Base-by-base conservation (phyloP, 306 rosid species). In the Cicer pinnatifidum region DNA sequence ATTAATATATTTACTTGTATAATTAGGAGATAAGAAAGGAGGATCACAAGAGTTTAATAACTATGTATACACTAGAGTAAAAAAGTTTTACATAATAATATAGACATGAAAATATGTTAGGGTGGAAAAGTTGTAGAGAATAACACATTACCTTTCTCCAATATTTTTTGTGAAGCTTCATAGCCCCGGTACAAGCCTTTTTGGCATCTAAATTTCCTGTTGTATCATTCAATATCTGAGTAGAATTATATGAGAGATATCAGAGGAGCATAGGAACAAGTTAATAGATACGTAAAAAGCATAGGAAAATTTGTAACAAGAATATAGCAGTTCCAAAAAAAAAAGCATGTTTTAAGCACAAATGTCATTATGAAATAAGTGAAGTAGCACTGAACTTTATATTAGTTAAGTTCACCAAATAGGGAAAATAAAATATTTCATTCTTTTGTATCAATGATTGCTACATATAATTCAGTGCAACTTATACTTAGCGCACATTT, bases 91-190 rank as follows among this genome's bases (percentile, higher is more conserved):
- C 33, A 28, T 28, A 3, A 28, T 28, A 28, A 28, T 46, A 72
- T 11, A 56, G 60, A 71, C 58, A 46, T 20, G 6, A 69, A 11
- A 2, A 61, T 7, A 57, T 67, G 46, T 44, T 61, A 15, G 9
- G n/a, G 58, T 6, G 51, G 37, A 43, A 39, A 46, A 45, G 66
- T 17, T 62, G 43, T 45, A 70, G 46, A 67, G 77, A 74, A 8
- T 23, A 50, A 71, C 43, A 71, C 23, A 9, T 13, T 82, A 95
- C 99, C 99, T 91, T 95, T 69, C 50, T 95, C 40, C 92, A 88
- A 83, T 91, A 95, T 67, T 95, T 95, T 80, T 83, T 95, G 85
- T 95, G 99, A 67, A 95, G 97, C 80, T 95, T 95, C 97, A 95
- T 85, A 41, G 99, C 99, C 23, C 95, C 96, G n/a, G 59, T 74